Conservation (phyloP, 2,329 filamentous ascomycete genomes). For the Pseudocercospora macadamiae region DNA sequence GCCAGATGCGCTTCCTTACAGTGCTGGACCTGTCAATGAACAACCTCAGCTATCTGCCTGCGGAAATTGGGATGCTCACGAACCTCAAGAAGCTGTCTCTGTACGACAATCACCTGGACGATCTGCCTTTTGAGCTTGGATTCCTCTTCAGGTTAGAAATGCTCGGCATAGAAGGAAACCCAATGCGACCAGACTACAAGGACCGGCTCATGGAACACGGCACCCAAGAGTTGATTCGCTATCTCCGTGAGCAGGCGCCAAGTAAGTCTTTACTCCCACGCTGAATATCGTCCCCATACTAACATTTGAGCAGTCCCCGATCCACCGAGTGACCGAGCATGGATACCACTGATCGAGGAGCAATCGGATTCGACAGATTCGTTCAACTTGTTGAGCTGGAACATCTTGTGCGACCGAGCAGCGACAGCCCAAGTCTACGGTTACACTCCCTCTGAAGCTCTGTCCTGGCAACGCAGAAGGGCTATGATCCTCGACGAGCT, state of each 20-base stretch:
- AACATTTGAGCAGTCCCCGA: constrained; percentile 63
- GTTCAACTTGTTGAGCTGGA: constrained; percentile 89
- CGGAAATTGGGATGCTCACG: constrained; percentile 95
- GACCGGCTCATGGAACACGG: constrained; percentile 84
- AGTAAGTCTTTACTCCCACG: constrained; percentile 58
- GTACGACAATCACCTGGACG: constrained; percentile 86
- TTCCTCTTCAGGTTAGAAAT: constrained; percentile 86
- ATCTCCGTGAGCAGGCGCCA: constrained; percentile 80
- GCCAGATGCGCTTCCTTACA: constrained; percentile 76
- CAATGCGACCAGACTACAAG: constrained; percentile 71
- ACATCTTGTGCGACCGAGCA: constrained; percentile 92
- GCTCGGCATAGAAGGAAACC: constrained; percentile 90
- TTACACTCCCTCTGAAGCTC: constrained; percentile 79
- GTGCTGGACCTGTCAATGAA: constrained; percentile 90
- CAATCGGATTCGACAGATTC: constrained; percentile 58
- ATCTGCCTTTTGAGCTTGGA: constrained; percentile 82
- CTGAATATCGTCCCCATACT: constrained; percentile 11
- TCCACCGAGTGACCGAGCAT: constrained; percentile 74
- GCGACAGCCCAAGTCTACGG: constrained; percentile 84
- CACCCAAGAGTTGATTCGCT: constrained; percentile 80
- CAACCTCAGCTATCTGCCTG: constrained; percentile 76
- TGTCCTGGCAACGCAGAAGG: constrained; percentile 85
- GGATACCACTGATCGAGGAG: constrained; percentile 70
- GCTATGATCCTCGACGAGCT: constrained; percentile 84
- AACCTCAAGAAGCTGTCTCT: constrained; percentile 82